These are phyloP conservation scores for Aegilops speltoides DNA, from an alignment of 176 grass and related monocot species.

Conservation along the genomic window DNA sequence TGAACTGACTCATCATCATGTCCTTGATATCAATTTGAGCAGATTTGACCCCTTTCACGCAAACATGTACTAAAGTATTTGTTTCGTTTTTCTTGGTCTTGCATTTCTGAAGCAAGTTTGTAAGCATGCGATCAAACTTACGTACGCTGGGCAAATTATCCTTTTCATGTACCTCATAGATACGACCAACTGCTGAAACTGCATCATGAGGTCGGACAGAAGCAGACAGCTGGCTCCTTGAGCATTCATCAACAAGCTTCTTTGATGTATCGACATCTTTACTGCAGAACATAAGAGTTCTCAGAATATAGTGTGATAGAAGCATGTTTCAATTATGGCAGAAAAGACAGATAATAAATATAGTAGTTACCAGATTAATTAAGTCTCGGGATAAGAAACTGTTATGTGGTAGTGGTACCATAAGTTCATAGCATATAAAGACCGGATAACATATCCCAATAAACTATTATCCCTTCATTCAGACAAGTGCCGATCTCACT, in stretches of 20 bases:
- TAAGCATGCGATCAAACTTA: slow-evolving; percentile 52
- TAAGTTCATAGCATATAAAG: slow-evolving; percentile 14
- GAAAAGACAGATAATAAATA: not conserved
- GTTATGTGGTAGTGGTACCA: slow-evolving; percentile 5
- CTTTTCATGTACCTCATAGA: slow-evolving; percentile 94
- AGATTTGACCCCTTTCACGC: slow-evolving; percentile 86
- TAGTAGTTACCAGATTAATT: slow-evolving; percentile 5
- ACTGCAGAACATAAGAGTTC: slow-evolving; percentile 52
- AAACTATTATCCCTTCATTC: not conserved
- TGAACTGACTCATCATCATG: slow-evolving; percentile 85
- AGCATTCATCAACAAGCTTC: slow-evolving; percentile 95
- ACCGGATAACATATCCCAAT: slow-evolving; percentile 1
- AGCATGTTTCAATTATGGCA: not conserved
- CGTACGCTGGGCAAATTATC: slow-evolving; percentile 74
- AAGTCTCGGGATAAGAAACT: slow-evolving; percentile 19
- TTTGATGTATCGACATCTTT: slow-evolving; percentile 94
- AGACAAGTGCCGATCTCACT: not conserved
- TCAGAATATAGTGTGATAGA: slow-evolving; percentile 23
- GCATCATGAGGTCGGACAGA: slow-evolving; percentile 91
- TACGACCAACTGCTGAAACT: slow-evolving; percentile 92
- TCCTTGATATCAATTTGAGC: slow-evolving; percentile 76
- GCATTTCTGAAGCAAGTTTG: slow-evolving; percentile 75
- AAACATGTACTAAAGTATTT: slow-evolving; percentile 76
- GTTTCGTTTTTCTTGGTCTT: slow-evolving; percentile 71
- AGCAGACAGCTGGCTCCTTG: slow-evolving; percentile 55